Evolutionary conservation across 73 alveolate species (phyloP), one percentile per base, ranked within the genome.

Genomic region (Paramecium octaurelia): DNA sequence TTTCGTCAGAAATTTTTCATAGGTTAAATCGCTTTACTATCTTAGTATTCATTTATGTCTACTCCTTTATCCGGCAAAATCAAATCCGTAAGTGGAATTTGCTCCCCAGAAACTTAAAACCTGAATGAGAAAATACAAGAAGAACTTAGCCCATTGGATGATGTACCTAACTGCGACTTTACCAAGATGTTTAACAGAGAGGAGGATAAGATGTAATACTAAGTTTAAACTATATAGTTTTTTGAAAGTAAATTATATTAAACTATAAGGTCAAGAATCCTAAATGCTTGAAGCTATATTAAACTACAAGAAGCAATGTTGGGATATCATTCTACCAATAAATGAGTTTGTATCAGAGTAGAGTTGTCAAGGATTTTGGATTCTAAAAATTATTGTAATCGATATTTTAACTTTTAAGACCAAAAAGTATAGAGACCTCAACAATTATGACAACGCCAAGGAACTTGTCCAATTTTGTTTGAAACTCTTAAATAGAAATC

Each of bases 371-470:
- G 84, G 84, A 31, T 27, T 64, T 64, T 20, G 46, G 46, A 36
- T 35, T 2, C 87, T 73, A 3, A 31, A 73, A 40, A 34, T 73
- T 9, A 8, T 35, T 40, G 57, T 36, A 73, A 73, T 16, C 10
- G 6, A 5, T 36, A 71, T 34, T 64, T 34, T 38, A 29, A 34
- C 44, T 5, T 58, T 36, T 60, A 54, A 58, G 88, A 71, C 58
- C 73, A 43, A 85, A 89, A 58, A 44, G 71, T 44, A 34, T 60
- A 34, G 23, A 84, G 88, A 58, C 68, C 77, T 36, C 80, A 84
- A n/a, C 43, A 89, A 71, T 70, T 88, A n/a, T 36, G 64, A 54
- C 18, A 54, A 54, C 18, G 4, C 35, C 12, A 54, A 89, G 31
- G 64, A 29, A 85, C 57, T 10, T 71, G 83, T 58, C 1, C 38